These are phyloP conservation scores for Cnidoscolus chayamansa DNA, from an alignment of 441 rosid genomes.

Conservation along the genomic window DNA sequence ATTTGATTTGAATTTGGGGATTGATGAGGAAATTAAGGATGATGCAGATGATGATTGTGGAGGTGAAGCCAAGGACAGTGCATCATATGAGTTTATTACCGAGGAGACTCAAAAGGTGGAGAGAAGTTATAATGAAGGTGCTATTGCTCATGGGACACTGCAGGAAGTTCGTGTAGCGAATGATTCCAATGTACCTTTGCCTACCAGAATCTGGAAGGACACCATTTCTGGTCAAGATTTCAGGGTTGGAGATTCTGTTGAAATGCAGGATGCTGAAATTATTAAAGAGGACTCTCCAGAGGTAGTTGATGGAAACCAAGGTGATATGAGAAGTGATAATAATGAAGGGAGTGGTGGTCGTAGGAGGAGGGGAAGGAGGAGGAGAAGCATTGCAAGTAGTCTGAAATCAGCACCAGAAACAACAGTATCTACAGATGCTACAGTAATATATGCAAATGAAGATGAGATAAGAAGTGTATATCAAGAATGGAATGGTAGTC, in stretches of 20 bases:
- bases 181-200: slow-evolving; percentile 29
- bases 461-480: slow-evolving; percentile 1
- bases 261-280: slow-evolving; percentile 6
- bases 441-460: slow-evolving; percentile 7
- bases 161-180: slow-evolving; percentile 40
- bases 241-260: slow-evolving; percentile 20
- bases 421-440: slow-evolving; percentile 14
- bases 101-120: slow-evolving; percentile 22
- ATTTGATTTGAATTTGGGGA: slow-evolving; percentile 81
- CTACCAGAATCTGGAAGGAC: slow-evolving; percentile 31
- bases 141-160: slow-evolving; percentile 29
- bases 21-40: slow-evolving; percentile 48
- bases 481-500: slow-evolving; percentile 14
- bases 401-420: slow-evolving; percentile 35
- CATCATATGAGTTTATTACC: slow-evolving; percentile 21
- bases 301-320: slow-evolving; percentile 32
- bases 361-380: slow-evolving; percentile 34
- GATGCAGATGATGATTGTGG: slow-evolving; percentile 25
- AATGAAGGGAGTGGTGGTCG: slow-evolving; percentile 35
- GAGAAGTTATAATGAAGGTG: slow-evolving; percentile 26
- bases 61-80: slow-evolving; percentile 23
- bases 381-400: slow-evolving; percentile 39
- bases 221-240: slow-evolving; percentile 24
- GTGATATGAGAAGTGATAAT: slow-evolving; percentile 29
- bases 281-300: slow-evolving; percentile 19